These are phyloP conservation scores for Blastobotrys americana DNA, from an alignment of 805 yeast genomes.

Conservation along the genomic window DNA sequence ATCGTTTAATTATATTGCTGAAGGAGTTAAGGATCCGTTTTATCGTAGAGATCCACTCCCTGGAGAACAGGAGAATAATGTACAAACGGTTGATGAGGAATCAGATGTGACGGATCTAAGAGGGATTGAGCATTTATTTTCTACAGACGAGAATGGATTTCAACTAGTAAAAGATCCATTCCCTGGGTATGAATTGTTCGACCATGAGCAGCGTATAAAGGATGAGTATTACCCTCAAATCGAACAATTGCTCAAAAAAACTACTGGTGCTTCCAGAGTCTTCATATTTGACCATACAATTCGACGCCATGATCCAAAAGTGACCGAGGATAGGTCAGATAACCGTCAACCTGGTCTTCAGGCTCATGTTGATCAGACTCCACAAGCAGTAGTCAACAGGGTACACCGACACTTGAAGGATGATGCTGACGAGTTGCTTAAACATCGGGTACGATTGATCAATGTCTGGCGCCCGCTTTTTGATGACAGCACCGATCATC, in stretches of 20 bases:
- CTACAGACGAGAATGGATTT: constrained; percentile 8
- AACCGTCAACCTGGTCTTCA: constrained; percentile 19
- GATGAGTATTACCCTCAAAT: constrained; percentile 19
- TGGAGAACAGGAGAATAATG: constrained; percentile 5
- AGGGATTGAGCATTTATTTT: constrained; percentile 5
- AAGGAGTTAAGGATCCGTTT: constrained; percentile 5
- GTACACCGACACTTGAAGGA: constrained; percentile 20
- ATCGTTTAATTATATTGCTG: constrained; percentile 3
- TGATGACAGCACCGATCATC: constrained; percentile 17
- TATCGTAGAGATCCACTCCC: constrained; percentile 6
- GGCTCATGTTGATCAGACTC: constrained; percentile 23
- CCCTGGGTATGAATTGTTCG: constrained; percentile 12
- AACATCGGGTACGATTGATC: constrained; percentile 19
- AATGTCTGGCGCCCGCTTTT: constrained; percentile 23
- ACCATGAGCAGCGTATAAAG: constrained; percentile 16
- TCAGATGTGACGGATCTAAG: constrained; percentile 7
- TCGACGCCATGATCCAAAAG: constrained; percentile 10
- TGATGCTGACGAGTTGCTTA: constrained; percentile 16
- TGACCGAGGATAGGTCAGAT: constrained; percentile 8
- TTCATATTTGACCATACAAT: constrained; percentile 21
- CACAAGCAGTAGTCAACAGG: constrained; percentile 17
- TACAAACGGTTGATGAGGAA: neutral
- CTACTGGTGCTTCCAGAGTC: constrained; percentile 20
- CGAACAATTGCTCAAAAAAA: constrained; percentile 14
- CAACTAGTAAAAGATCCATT: constrained; percentile 4